Evolutionary conservation across 805 yeast genomes (phyloP), one percentile per base, ranked within the genome.

Genomic region (Yamadazyma olivae): DNA sequence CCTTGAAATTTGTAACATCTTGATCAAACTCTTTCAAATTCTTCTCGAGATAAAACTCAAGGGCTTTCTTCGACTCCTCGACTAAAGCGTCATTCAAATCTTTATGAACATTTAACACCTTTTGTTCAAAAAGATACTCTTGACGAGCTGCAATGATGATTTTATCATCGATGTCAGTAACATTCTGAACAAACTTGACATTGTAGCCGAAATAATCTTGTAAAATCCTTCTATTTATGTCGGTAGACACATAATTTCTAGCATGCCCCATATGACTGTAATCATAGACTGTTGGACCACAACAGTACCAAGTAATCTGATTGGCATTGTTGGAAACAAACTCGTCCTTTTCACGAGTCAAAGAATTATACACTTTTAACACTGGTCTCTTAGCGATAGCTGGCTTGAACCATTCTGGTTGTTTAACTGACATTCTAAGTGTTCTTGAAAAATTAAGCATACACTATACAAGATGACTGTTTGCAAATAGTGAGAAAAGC

Each of bases 201-300:
- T 87, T 80, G 63, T 87, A 93, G 15, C 96, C 95, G 61, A 93
- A 93, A 61, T 88, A 91, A 59, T 91, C 87, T 59, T 83, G 88
- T 46, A 93, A 57, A 33, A 93, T 76, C 49, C 99, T 75, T 58
- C 99, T 79, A 57, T 89, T 85, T 56, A 93, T 88, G 59, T 93
- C 99, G 35, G 85, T 86, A 7, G 96, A 79, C 33, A 93, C 98
- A 54, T 93, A 93, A 64, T 93, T 93, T 61, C 99, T 74, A 10
- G 99, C 99, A 59, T 93, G 99, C 16, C 99, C 99, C 97, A 93
- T 89, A 56, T 93, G 99, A 35, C 90, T 78, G 22, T 93, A 79
- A 61, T 93, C 96, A 56, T 93, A 93, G 12, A 93, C 99, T 0
- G 99, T 93, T 9, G 99, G 99, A 5, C 99, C 99, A 74, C 99